Percentiles rank a stretch among this genome's conserved stretches.
phyloP scores from a whole-genome alignment of 352 stramenopile genomes.

The Globisporangium viniferum region DNA sequence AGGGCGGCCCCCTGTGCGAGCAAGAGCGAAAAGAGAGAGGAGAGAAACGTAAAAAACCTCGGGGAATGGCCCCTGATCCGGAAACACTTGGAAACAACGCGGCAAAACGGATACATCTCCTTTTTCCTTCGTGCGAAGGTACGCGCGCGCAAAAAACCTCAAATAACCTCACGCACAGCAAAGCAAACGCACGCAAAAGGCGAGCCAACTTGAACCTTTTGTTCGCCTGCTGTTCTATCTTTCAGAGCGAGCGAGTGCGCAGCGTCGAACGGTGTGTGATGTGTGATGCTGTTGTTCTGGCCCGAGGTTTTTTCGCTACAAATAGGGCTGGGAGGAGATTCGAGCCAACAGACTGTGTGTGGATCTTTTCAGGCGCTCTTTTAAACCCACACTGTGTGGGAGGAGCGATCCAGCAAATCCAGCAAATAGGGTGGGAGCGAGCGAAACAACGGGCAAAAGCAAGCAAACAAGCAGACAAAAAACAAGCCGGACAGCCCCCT shows the following conservation, averaged over 20 bases:
- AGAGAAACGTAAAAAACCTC: slow-evolving; percentile 19
- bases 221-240: neutral
- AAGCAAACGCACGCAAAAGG: neutral
- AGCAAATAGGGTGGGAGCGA: neutral
- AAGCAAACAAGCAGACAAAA: neutral
- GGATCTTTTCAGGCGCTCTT: slow-evolving; percentile 2
- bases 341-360: neutral
- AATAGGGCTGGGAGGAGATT: slow-evolving; percentile 4
- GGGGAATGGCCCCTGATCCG: slow-evolving; percentile 7
- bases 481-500: neutral
- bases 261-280: neutral
- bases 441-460: neutral
- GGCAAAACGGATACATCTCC: slow-evolving; percentile 13
- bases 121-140: neutral
- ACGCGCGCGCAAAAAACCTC: slow-evolving; percentile 2
- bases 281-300: neutral
- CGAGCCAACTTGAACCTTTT: slow-evolving; percentile 7
- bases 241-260: neutral
- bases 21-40: slow-evolving; percentile 1
- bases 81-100: slow-evolving; percentile 5
- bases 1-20: neutral
- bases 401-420: neutral
- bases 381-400: neutral
- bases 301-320: slow-evolving; percentile 4
- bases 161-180: neutral